Evolutionary conservation across 139 green algal genomes (phyloP).

Genomic region (Haematococcus sp.): DNA sequence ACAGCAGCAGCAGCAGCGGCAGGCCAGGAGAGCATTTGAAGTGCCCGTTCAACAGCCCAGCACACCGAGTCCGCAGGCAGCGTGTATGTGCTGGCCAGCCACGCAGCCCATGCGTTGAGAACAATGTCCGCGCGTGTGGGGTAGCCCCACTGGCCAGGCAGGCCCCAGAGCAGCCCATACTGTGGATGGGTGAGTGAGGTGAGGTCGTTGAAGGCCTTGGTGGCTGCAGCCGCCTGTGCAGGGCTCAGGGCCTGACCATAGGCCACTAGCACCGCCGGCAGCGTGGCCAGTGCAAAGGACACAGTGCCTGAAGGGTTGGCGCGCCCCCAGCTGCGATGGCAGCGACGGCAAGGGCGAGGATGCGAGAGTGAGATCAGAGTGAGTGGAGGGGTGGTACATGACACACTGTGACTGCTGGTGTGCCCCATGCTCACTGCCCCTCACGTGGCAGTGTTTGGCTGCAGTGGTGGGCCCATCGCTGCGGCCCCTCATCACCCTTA

Average conservation of each 20-base stretch:
- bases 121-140: conserved; percentile 16
- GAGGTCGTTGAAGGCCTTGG: neutral
- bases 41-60: no score
- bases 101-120: conserved; percentile 42
- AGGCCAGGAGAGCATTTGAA: no score
- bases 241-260: neutral
- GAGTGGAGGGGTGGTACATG: no score
- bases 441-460: no score
- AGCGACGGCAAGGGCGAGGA: no score
- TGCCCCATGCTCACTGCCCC: no score
- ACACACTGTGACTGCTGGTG: no score
- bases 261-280: neutral
- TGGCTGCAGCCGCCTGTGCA: neutral
- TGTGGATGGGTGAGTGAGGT: neutral
- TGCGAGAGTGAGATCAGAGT: no score
- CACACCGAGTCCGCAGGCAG: neutral
- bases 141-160: neutral
- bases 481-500: no score
- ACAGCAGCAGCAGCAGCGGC: no score
- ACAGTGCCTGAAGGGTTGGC: neutral
- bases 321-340: no score
- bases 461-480: no score
- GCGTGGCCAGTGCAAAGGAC: conserved; percentile 6
- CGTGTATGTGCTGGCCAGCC: conserved; percentile 21
- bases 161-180: conserved; percentile 23